Base-by-base conservation (phyloP, 2,329 filamentous ascomycete genomes). In the Calycina marina region DNA sequence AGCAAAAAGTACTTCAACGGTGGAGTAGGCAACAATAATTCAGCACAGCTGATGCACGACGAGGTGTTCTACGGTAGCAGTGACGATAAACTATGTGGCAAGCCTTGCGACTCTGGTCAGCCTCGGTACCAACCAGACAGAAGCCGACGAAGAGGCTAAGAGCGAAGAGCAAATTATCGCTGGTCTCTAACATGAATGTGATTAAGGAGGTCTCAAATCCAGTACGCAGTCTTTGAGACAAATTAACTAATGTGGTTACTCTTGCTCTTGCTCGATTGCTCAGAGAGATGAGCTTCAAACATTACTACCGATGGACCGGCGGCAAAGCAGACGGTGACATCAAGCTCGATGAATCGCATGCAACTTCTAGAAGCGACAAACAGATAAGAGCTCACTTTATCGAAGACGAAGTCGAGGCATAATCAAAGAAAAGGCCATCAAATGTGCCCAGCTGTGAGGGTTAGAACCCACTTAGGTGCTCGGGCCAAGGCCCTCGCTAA, bases 11-110 rank as follows among this genome's bases (percentile, higher is more conserved):
- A 33, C 16, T 18, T 34, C 11, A 35, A 39, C 14, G 37, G 34
- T 5, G 37, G 34, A 4, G 3, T 39, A 3, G 28, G 35, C 10
- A 22, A 14, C 5, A 37, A 33, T 10, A 39, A 37, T 28, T 35
- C 37, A 14, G 12, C 17, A 28, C 18, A 10, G 10, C 14, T 25
- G 15, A 18, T 18, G 14, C 24, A 28, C 18, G 18, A 32, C 12
- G 30, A 32, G 15, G 30, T 32, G n/a, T 25, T 6, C 13, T 22
- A 9, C 20, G n/a, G n/a, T 3, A 22, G 20, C n/a, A n/a, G 20
- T 3, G 8, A 22, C 20, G 20, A 8, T n/a, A 2, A n/a, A n/a
- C 8, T 22, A 9, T 9, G 13, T 10, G 9, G 14, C 13, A 24
- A 15, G 16, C 12, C 12, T 32, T 2, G 18, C 30, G 11, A 11